Conservation (phyloP, 352 stramenopile genomes). For the Phytopythium sindhum region DNA sequence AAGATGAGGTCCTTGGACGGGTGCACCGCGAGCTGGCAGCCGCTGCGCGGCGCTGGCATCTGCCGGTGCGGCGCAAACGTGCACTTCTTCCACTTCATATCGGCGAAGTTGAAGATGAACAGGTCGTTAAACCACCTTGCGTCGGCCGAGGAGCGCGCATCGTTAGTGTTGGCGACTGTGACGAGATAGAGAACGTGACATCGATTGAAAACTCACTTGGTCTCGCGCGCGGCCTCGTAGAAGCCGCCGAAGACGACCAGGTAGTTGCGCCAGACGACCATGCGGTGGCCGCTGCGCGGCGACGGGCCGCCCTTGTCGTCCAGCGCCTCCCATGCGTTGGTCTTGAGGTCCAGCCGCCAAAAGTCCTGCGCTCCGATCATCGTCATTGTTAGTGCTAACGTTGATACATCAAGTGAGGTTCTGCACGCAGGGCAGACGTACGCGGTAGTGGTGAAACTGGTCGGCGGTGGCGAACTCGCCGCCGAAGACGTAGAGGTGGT, state of each 20-base stretch:
- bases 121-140: conserved; percentile 94
- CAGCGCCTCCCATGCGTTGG: conserved; percentile 93
- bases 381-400: not conserved
- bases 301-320: conserved; percentile 80
- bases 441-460: conserved; percentile 97
- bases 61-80: conserved; percentile 62
- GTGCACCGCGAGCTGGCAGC: conserved; percentile 80
- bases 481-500: conserved; percentile 97
- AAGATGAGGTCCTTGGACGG: conserved; percentile 90
- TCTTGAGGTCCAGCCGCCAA: conserved; percentile 92
- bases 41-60: conserved; percentile 64
- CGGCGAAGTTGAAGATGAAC: conserved; percentile 87
- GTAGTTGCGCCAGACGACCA: conserved; percentile 94
- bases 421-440: conserved; percentile 15
- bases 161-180: too few species aligned
- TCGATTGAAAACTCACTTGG: conserved; percentile 48
- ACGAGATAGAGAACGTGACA: too few species aligned
- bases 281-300: conserved; percentile 88
- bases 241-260: conserved; percentile 97
- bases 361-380: conserved; percentile 53
- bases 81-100: conserved; percentile 89
- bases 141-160: not conserved
- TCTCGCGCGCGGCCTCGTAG: conserved; percentile 91
- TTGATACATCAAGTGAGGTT: not conserved
- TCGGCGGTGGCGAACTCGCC: conserved; percentile 96